A percentile compares a stretch with the other conserved stretches of the same genome.
phyloP scores from a whole-genome alignment of 2,329 filamentous ascomycete genomes.

The Penicillium sp. region DNA sequence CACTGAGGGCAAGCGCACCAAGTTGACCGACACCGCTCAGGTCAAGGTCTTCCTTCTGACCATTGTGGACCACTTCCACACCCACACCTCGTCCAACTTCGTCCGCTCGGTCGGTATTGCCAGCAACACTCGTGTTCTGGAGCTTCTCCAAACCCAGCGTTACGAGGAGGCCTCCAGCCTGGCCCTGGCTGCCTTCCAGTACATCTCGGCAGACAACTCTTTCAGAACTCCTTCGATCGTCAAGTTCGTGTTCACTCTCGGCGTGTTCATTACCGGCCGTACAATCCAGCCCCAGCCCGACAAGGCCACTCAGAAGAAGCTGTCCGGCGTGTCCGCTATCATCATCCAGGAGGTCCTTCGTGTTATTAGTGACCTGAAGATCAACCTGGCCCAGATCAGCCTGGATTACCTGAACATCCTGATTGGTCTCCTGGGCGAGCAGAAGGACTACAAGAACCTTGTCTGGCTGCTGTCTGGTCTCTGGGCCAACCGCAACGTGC shows the following conservation, averaged over 20 bases:
- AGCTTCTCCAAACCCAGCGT: slow-evolving; percentile 33
- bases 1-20: slow-evolving; percentile 36
- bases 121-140: slow-evolving; percentile 30
- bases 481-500: slow-evolving; percentile 52
- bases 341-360: slow-evolving; percentile 49
- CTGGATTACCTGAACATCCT: slow-evolving; percentile 49
- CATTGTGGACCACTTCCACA: slow-evolving; percentile 40
- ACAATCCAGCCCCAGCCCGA: slow-evolving; percentile 41
- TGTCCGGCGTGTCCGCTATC: slow-evolving; percentile 43
- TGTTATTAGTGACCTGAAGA: slow-evolving; percentile 44
- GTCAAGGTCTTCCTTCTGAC: slow-evolving; percentile 38
- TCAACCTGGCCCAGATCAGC: slow-evolving; percentile 49
- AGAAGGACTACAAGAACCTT: slow-evolving; percentile 50
- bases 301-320: slow-evolving; percentile 40
- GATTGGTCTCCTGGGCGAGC: slow-evolving; percentile 49
- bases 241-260: slow-evolving; percentile 41
- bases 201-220: slow-evolving; percentile 37
- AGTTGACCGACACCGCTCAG: slow-evolving; percentile 30
- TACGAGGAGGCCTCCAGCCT: slow-evolving; percentile 40
- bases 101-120: slow-evolving; percentile 44
- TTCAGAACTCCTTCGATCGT: slow-evolving; percentile 35
- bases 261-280: slow-evolving; percentile 41
- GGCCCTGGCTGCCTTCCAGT: slow-evolving; percentile 38
- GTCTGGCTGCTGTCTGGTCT: slow-evolving; percentile 47
- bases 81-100: slow-evolving; percentile 39